Conservation (phyloP, 352 stramenopile species). For the Globisporangium ultimum region DNA sequence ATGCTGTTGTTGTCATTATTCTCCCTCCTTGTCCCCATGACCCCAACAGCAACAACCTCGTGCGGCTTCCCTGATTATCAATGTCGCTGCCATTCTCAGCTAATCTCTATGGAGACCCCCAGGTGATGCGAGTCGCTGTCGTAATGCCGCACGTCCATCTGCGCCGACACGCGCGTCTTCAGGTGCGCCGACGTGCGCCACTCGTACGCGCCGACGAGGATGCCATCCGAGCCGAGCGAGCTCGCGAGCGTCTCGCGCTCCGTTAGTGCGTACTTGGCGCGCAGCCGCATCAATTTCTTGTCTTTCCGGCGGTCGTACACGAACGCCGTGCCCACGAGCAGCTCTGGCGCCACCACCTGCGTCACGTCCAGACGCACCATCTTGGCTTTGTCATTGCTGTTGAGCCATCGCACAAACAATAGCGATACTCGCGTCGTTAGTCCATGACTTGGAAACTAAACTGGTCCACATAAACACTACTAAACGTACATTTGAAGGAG, state of each 20-base stretch:
- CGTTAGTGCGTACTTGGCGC: conserved; percentile 50
- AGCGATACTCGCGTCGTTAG: not conserved
- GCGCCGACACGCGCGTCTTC: conserved; percentile 68
- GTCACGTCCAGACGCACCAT: conserved; percentile 58
- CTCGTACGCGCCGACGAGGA: conserved; percentile 73
- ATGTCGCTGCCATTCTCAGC: conserved; percentile 15
- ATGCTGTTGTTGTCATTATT: not conserved
- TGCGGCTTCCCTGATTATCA: not conserved
- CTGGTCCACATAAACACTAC: too few species aligned
- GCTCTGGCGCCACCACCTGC: conserved; percentile 45
- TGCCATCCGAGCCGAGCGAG: conserved; percentile 71
- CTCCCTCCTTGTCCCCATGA: not conserved
- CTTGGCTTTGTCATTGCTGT: conserved; percentile 65
- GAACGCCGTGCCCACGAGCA: conserved; percentile 66
- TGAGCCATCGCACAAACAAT: not conserved
- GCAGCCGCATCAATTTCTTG: conserved; percentile 54
- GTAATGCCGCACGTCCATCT: conserved; percentile 82
- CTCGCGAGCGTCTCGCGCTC: conserved; percentile 43
- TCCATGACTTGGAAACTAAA: not conserved
- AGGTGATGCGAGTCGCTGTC: conserved; percentile 83
- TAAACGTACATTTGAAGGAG: conserved; percentile 65
- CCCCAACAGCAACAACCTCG: conserved; percentile 6
- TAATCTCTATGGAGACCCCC: conserved; percentile 83
- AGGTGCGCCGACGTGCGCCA: conserved; percentile 72
- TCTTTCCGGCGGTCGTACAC: conserved; percentile 67